Evolutionary conservation across 495 filamentous ascomycete species (phyloP).

Genomic region (Talaromyces trachyspermus): DNA sequence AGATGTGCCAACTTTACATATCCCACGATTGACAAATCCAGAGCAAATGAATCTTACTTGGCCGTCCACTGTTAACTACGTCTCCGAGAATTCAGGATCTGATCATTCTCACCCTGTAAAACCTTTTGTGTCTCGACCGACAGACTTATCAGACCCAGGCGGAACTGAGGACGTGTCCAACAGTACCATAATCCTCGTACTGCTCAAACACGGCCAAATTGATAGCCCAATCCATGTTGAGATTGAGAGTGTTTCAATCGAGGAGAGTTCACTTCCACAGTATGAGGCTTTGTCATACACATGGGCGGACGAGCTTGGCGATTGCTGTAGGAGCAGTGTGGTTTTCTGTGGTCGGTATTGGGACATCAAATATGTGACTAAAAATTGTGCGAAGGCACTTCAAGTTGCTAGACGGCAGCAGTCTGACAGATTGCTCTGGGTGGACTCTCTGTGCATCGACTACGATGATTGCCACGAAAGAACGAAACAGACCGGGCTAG

Average conservation of each 20-base stretch:
- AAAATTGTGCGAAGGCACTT: not conserved
- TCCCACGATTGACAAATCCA: not conserved
- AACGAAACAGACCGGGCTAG: not conserved
- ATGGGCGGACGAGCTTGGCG: not conserved
- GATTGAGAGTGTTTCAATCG: not conserved
- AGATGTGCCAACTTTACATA: not conserved
- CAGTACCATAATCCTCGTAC: not conserved
- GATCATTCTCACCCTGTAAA: not conserved
- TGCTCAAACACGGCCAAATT: not conserved
- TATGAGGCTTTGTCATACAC: not conserved
- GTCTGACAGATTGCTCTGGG: not conserved
- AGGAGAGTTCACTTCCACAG: not conserved
- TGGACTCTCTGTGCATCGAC: not conserved
- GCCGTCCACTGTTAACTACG: not conserved
- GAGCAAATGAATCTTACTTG: not conserved
- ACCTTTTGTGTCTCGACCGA: not conserved
- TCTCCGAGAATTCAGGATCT: not conserved
- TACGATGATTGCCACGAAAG: not conserved
- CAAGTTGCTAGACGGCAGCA: not conserved
- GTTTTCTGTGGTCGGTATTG: not conserved
- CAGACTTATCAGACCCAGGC: not conserved
- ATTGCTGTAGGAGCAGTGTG: too few species aligned
- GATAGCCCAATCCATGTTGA: not conserved
- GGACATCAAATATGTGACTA: not conserved
- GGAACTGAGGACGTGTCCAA: not conserved